Conservation (phyloP, 345 rosid genomes). For the Laguncularia racemosa region DNA sequence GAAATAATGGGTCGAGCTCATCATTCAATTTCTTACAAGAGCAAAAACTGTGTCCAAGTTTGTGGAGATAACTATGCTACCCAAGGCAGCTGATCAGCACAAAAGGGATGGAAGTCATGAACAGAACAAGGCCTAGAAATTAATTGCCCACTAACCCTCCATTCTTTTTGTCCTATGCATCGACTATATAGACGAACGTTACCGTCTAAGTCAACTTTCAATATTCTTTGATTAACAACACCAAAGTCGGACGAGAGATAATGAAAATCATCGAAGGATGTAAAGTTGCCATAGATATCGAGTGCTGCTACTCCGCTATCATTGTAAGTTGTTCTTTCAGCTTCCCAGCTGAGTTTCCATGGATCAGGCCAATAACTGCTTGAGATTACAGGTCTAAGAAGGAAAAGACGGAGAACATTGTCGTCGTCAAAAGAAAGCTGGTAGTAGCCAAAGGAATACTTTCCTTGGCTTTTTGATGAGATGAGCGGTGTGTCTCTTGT, state of each 20-base stretch:
- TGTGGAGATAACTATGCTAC: too few relatives aligned
- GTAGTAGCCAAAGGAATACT: slow-evolving; percentile 26
- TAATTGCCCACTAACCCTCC: slow-evolving; percentile 25
- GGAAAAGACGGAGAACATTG: slow-evolving; percentile 17
- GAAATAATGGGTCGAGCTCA: too few relatives aligned
- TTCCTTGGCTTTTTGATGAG: slow-evolving; percentile 21
- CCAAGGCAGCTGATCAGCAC: too few relatives aligned
- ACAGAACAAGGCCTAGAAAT: neutral
- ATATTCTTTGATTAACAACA: slow-evolving; percentile 7
- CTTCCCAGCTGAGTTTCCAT: too few relatives aligned
- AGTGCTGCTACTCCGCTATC: slow-evolving; percentile 17
- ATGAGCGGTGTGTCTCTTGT: slow-evolving; percentile 9
- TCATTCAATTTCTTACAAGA: too few relatives aligned
- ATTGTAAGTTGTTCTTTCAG: too few relatives aligned
- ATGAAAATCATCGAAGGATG: slow-evolving; percentile 9
- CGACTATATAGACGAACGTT: slow-evolving; percentile 23
- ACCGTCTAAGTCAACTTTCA: slow-evolving; percentile 28
- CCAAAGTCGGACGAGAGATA: slow-evolving; percentile 20
- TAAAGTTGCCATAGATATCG: slow-evolving; percentile 14
- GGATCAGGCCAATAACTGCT: slow-evolving; percentile 29
- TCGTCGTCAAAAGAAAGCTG: slow-evolving; percentile 22
- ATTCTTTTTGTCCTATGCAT: neutral
- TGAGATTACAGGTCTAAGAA: slow-evolving; percentile 11
- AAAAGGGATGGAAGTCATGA: too few relatives aligned
- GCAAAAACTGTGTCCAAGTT: too few relatives aligned